These are phyloP conservation scores for Ormosia emarginata DNA, from an alignment of 306 rosid species.

Conservation along the genomic window DNA sequence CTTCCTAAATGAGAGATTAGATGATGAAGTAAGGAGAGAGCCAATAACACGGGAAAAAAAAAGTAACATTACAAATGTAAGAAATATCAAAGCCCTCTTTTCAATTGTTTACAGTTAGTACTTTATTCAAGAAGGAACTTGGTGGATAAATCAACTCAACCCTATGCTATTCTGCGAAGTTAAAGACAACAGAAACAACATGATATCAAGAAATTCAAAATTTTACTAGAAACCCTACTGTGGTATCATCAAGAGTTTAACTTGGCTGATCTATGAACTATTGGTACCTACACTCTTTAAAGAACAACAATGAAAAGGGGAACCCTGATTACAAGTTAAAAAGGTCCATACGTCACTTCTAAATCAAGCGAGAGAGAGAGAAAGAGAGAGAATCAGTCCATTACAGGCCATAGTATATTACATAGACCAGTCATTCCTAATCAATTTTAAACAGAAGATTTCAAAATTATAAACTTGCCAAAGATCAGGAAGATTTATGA, in stretches of 20 bases:
- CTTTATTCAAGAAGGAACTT: slow-evolving; percentile 30
- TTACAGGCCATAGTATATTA: neutral
- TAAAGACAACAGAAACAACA: slow-evolving; percentile 13
- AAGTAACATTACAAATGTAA: neutral
- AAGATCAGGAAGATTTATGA: slow-evolving; percentile 6
- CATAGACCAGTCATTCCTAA: neutral
- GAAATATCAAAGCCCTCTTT: slow-evolving; percentile 8
- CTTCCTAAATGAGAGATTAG: slow-evolving; percentile 39
- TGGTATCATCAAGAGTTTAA: neutral
- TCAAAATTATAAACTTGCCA: neutral
- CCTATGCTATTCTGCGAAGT: slow-evolving; percentile 30
- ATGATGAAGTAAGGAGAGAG: neutral
- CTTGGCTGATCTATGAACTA: slow-evolving; percentile 13
- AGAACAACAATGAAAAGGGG: slow-evolving; percentile 9
- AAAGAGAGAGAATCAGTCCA: neutral
- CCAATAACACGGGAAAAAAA: neutral
- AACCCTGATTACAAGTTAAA: neutral
- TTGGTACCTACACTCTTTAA: neutral
- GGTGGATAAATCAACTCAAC: slow-evolving; percentile 42
- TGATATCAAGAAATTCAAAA: neutral
- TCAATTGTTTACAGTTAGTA: slow-evolving; percentile 22
- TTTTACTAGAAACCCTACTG: neutral
- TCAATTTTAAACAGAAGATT: neutral
- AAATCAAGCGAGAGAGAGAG: neutral
- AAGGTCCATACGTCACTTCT: neutral